Evolutionary conservation across 1,139 yeast genomes (phyloP).

Genomic region (Nadsonia starkeyi-henricii): DNA sequence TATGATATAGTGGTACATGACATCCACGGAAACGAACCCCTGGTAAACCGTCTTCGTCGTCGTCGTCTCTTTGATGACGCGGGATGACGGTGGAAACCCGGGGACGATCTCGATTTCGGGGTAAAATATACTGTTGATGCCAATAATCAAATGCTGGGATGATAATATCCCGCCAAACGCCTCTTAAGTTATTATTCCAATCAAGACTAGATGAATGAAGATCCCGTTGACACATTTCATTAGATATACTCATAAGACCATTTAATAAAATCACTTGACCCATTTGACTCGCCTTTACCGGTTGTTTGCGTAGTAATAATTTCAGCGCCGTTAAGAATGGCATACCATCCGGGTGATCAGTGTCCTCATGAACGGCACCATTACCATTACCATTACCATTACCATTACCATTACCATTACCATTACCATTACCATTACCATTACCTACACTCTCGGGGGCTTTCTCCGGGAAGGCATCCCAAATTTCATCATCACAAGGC

Average conservation of each 20-base stretch:
- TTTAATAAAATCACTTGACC: constrained; percentile 55
- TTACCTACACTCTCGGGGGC: constrained; percentile 14
- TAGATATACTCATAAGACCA: constrained; percentile 55
- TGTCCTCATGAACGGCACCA: constrained; percentile 9
- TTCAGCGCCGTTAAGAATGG: constrained; percentile 44
- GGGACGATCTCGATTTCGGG: no score
- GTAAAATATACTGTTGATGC: constrained; percentile 15
- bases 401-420: no score
- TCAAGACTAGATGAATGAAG: constrained; percentile 38
- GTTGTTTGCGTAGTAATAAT: constrained; percentile 38
- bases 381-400: constrained; percentile 16
- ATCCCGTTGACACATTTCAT: constrained; percentile 65
- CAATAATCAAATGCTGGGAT: constrained; percentile 47
- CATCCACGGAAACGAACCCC: constrained; percentile 7
- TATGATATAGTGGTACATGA: constrained; percentile 29
- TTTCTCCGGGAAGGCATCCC: constrained; percentile 39
- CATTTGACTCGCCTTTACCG: constrained; percentile 36
- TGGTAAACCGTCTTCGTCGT: constrained; percentile 8
- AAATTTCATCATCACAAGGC: constrained; percentile 68
- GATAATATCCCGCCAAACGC: constrained; percentile 47
- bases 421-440: no score
- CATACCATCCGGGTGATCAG: constrained; percentile 11
- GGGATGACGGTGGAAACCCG: no score
- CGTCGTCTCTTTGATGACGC: no score
- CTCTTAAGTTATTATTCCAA: constrained; percentile 28